A percentile compares a stretch with the other conserved stretches of the same genome.
Conservation (phyloP, 1,139 yeast genomes). For the Pichia sp. region DNA sequence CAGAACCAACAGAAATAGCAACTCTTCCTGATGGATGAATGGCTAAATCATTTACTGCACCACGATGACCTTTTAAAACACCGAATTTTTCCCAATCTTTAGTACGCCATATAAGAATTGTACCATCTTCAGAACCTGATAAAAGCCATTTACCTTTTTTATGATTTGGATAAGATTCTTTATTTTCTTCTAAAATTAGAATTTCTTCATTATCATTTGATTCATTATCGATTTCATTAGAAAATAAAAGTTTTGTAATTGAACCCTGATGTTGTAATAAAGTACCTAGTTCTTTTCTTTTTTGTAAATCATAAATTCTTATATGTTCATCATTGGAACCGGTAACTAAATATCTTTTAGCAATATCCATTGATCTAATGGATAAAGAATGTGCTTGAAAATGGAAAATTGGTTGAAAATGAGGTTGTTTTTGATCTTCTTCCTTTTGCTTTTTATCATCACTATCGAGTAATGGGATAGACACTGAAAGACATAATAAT, state of each 20-base stretch:
- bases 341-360: constrained; percentile 80
- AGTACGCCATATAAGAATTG: constrained; percentile 86
- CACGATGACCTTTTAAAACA: constrained; percentile 76
- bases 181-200: constrained; percentile 15
- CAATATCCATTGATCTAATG: constrained; percentile 75
- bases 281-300: constrained; percentile 90
- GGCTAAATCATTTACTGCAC: constrained; percentile 71
- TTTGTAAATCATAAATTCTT: constrained; percentile 86
- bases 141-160: constrained; percentile 78
- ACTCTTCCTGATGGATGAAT: constrained; percentile 92
- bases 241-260: constrained; percentile 69
- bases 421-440: constrained; percentile 38
- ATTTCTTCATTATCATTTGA: constrained; percentile 18
- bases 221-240: constrained; percentile 35
- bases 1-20: constrained; percentile 84
- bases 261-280: constrained; percentile 87
- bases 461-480: constrained; percentile 43
- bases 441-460: constrained; percentile 15
- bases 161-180: constrained; percentile 24
- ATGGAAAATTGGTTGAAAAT: constrained; percentile 91
- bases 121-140: constrained; percentile 89
- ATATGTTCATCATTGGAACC: constrained; percentile 97
- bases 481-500: constrained; percentile 72
- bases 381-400: constrained; percentile 91
- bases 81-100: constrained; percentile 96